Conservation (phyloP, 2,329 filamentous ascomycete genomes). For the Penicillium paneum region DNA sequence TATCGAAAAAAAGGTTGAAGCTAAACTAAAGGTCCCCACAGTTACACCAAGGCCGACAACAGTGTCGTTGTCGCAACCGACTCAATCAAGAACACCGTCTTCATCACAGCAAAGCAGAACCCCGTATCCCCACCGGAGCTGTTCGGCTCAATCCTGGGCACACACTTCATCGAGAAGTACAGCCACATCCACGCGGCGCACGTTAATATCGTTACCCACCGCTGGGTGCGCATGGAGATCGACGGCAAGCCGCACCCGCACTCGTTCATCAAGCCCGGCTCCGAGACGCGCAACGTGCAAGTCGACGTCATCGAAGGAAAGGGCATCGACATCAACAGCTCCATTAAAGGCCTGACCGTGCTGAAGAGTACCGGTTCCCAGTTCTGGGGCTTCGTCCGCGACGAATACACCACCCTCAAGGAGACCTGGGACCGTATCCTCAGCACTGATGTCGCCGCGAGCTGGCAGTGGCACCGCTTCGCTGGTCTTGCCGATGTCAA, state of each 20-base stretch:
- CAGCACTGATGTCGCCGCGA: slow-evolving; percentile 84
- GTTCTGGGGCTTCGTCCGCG: slow-evolving; percentile 89
- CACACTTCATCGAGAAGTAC: slow-evolving; percentile 87
- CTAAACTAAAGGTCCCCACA: slow-evolving; percentile 35
- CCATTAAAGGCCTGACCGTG: slow-evolving; percentile 77
- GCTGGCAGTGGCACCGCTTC: slow-evolving; percentile 81
- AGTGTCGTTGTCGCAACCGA: slow-evolving; percentile 93
- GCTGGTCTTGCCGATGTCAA: slow-evolving; percentile 64
- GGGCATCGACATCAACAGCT: slow-evolving; percentile 72
- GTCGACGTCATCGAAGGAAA: slow-evolving; percentile 63
- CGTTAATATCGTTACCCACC: slow-evolving; percentile 76
- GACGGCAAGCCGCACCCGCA: slow-evolving; percentile 91
- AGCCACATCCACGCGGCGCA: slow-evolving; percentile 81
- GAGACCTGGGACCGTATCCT: slow-evolving; percentile 96
- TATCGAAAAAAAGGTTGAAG: background rate
- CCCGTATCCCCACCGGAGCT: slow-evolving; percentile 90
- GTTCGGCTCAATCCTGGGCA: slow-evolving; percentile 77
- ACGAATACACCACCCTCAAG: slow-evolving; percentile 86
- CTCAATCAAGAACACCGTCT: slow-evolving; percentile 96
- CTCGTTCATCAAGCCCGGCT: slow-evolving; percentile 86
- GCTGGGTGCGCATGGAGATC: slow-evolving; percentile 85
- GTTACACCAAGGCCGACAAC: slow-evolving; percentile 93
- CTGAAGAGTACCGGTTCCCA: slow-evolving; percentile 95
- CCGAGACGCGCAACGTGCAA: slow-evolving; percentile 81
- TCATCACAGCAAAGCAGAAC: slow-evolving; percentile 91